Percentiles rank a stretch among this genome's conserved stretches.
phyloP scores from a whole-genome alignment of 352 stramenopile genomes.

The Phytophthora foliorum region DNA sequence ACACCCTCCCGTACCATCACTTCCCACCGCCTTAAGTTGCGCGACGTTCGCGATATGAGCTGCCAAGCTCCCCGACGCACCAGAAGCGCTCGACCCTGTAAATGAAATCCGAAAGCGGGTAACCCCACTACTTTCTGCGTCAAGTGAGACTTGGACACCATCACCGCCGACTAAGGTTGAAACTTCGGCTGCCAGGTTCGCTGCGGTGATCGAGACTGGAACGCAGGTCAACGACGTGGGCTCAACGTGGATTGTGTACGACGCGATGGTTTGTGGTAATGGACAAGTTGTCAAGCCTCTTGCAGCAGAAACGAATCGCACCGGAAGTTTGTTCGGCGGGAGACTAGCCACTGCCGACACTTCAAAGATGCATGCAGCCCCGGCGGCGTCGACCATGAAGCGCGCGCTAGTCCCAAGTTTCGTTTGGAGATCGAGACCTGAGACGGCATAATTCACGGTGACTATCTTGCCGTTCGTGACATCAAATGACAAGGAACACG shows the following conservation, averaged over 20 bases:
- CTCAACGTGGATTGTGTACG: conserved; percentile 63
- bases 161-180: conserved; percentile 61
- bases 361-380: conserved; percentile 64
- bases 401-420: conserved; percentile 81
- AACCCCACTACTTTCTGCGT: conserved; percentile 49
- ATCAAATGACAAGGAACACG: conserved; percentile 53
- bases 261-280: conserved; percentile 45
- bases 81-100: conserved; percentile 71
- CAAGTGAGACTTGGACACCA: conserved; percentile 55
- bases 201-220: conserved; percentile 36
- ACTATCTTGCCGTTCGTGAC: conserved; percentile 9
- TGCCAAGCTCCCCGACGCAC: conserved; percentile 23
- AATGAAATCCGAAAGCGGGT: conserved; percentile 92
- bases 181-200: conserved; percentile 43
- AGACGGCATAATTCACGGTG: conserved; percentile 77
- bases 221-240: conserved; percentile 62
- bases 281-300: conserved; percentile 34
- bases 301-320: conserved; percentile 38
- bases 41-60: conserved; percentile 40
- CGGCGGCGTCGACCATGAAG: conserved; percentile 64
- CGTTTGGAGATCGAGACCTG: conserved; percentile 64
- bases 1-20: conserved; percentile 70
- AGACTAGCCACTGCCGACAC: conserved; percentile 50
- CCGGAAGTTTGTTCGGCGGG: conserved; percentile 45
- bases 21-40: conserved; percentile 56